These are phyloP conservation scores for Torulaspora microellipsoides DNA, from an alignment of 805 yeast species.

Conservation along the genomic window DNA sequence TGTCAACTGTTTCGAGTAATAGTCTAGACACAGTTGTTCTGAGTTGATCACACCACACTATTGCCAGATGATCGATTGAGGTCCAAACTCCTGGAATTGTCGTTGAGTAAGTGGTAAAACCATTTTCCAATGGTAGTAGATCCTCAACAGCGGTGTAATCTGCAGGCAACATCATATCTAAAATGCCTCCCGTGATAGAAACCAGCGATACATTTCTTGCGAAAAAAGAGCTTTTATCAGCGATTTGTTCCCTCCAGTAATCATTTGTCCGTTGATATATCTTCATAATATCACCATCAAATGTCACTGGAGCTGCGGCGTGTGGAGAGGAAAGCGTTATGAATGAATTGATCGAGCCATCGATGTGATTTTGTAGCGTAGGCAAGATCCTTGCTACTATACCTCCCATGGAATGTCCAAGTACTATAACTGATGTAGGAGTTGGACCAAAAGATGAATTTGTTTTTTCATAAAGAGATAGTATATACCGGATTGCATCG, in stretches of 20 bases:
- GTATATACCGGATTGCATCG: conserved; percentile 76
- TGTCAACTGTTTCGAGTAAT: conserved; percentile 57
- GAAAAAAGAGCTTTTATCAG: conserved; percentile 24
- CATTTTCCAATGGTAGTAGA: conserved; percentile 66
- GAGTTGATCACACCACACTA: conserved; percentile 93
- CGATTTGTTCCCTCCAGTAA: conserved; percentile 71
- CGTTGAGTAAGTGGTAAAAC: conserved; percentile 77
- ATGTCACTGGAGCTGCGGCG: conserved; percentile 85
- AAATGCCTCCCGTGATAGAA: conserved; percentile 85
- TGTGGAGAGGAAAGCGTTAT: conserved; percentile 89
- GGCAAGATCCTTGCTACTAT: conserved; percentile 83
- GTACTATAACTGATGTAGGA: conserved; percentile 68
- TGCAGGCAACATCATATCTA: conserved; percentile 79
- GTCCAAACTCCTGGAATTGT: conserved; percentile 93
- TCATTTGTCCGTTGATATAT: conserved; percentile 70
- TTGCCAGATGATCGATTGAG: conserved; percentile 88
- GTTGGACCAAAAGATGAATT: conserved; percentile 17
- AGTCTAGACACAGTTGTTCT: conserved; percentile 57
- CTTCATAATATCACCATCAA: conserved; percentile 79
- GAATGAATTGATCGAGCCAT: conserved; percentile 74
- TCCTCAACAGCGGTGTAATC: conserved; percentile 78
- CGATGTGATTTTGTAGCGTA: conserved; percentile 68
- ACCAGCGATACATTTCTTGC: conserved; percentile 56
- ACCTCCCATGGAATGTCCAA: conserved; percentile 98
- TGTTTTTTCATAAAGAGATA: conserved; percentile 52